phyloP scores from a whole-genome alignment of 495 filamentous ascomycete genomes.

The Margaritispora aquatica region DNA sequence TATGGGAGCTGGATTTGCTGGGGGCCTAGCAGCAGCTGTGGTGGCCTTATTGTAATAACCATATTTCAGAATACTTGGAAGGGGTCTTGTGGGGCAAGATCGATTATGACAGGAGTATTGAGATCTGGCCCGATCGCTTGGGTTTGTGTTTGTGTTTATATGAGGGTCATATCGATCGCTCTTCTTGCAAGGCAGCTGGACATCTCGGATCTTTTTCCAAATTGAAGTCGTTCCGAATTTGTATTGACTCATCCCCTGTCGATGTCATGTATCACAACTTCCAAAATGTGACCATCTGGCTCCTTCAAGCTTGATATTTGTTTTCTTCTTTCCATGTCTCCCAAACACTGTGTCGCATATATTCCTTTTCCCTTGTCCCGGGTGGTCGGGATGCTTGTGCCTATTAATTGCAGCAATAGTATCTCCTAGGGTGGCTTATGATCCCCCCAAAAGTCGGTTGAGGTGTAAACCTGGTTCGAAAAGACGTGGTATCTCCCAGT shows the following conservation, averaged over 20 bases:
- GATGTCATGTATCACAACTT: not conserved
- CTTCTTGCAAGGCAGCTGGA: not conserved
- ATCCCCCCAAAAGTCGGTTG: not conserved
- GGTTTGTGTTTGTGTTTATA: not conserved
- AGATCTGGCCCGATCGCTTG: not conserved
- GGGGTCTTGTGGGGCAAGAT: not conserved
- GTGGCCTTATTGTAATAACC: slow-evolving; percentile 18
- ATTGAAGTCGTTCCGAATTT: not conserved
- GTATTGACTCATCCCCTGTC: not conserved
- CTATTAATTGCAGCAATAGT: not conserved
- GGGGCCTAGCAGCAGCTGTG: slow-evolving; percentile 20
- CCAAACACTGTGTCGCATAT: not conserved
- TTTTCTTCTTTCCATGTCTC: not conserved
- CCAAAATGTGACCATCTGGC: not conserved
- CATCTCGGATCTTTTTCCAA: not conserved
- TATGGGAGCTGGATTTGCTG: slow-evolving; percentile 16
- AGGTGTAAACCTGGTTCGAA: not conserved
- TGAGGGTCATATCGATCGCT: not conserved
- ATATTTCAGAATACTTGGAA: not conserved
- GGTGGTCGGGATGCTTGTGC: not conserved
- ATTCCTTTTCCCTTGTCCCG: not conserved
- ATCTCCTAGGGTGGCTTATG: not conserved
- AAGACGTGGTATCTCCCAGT: not conserved
- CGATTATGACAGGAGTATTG: not conserved
- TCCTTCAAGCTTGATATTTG: not conserved